phyloP scores from a whole-genome alignment of 345 rosid genomes.

The Pseudoturritis turrita region DNA sequence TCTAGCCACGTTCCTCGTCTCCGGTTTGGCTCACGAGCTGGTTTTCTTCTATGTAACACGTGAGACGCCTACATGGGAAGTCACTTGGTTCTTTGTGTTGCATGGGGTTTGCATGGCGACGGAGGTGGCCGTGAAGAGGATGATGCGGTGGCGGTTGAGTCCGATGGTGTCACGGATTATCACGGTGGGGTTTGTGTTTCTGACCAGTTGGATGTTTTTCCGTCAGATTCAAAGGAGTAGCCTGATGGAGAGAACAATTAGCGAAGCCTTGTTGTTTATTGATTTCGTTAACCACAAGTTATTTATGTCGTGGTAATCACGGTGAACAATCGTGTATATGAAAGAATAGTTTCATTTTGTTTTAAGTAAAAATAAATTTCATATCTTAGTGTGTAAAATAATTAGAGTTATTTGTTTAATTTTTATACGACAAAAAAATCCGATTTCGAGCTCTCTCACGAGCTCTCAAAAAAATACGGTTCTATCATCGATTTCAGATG shows the following conservation, averaged over 20 bases:
- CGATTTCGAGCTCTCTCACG: too few relatives aligned
- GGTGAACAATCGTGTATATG: too few relatives aligned
- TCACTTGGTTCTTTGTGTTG: constrained; percentile 48
- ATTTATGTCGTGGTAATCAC: too few relatives aligned
- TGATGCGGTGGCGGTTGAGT: background rate
- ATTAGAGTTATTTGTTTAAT: too few relatives aligned
- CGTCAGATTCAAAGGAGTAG: too few relatives aligned
- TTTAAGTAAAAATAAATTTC: too few relatives aligned
- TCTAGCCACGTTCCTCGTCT: constrained; percentile 38
- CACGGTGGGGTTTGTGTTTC: constrained; percentile 20
- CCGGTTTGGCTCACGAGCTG: constrained; percentile 58
- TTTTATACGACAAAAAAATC: too few relatives aligned
- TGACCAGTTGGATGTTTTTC: too few relatives aligned
- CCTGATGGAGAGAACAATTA: constrained; percentile 1
- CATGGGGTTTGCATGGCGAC: constrained; percentile 45
- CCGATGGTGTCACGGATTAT: constrained; percentile 8
- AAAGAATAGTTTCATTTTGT: too few relatives aligned
- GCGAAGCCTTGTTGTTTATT: constrained; percentile 10
- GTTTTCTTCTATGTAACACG: constrained; percentile 28
- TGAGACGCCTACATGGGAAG: constrained; percentile 57
- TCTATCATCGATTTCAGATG: too few relatives aligned
- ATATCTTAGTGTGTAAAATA: too few relatives aligned
- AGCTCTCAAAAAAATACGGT: too few relatives aligned
- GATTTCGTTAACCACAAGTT: background rate
- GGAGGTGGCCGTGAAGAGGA: constrained; percentile 42